These are phyloP conservation scores for Orychophragmus violaceus DNA, from an alignment of 345 rosid genomes.

Conservation along the genomic window DNA sequence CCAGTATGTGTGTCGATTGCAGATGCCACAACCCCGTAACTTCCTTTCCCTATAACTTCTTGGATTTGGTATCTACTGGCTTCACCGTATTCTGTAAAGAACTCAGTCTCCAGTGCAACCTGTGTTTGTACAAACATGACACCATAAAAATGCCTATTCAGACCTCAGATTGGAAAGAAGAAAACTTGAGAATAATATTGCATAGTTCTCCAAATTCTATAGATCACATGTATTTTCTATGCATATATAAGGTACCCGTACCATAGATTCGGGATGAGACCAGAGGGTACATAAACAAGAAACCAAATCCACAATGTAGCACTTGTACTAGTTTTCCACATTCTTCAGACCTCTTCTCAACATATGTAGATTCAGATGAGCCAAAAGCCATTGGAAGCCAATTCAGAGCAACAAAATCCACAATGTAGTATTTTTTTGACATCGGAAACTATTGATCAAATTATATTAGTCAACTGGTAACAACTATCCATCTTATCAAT, in stretches of 20 bases:
- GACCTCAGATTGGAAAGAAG: not conserved
- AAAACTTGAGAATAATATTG: not conserved
- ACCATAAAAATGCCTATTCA: constrained; percentile 3
- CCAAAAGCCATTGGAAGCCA: not conserved
- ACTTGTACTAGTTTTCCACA: not conserved
- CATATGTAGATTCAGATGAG: not conserved
- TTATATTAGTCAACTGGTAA: not conserved
- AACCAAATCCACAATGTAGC: constrained; percentile 5
- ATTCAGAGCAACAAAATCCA: not conserved
- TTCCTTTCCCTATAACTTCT: constrained; percentile 97
- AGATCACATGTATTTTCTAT: not conserved
- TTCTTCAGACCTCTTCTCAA: too few species aligned
- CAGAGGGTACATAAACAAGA: constrained; percentile 13
- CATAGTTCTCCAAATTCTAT: not conserved
- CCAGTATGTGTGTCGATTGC: constrained; percentile 82
- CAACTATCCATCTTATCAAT: not conserved
- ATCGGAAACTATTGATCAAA: not conserved
- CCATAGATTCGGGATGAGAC: not conserved
- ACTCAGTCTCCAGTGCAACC: constrained; percentile 67
- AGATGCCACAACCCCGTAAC: constrained; percentile 95
- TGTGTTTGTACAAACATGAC: constrained; percentile 19
- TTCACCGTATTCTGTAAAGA: constrained; percentile 96
- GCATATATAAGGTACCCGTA: too few species aligned
- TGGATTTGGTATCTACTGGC: constrained; percentile 79
- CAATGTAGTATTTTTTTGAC: not conserved